Evolutionary conservation across 2,329 filamentous ascomycete species (phyloP), one percentile per base, ranked within the genome.

Genomic region (Diaporthe vexans): DNA sequence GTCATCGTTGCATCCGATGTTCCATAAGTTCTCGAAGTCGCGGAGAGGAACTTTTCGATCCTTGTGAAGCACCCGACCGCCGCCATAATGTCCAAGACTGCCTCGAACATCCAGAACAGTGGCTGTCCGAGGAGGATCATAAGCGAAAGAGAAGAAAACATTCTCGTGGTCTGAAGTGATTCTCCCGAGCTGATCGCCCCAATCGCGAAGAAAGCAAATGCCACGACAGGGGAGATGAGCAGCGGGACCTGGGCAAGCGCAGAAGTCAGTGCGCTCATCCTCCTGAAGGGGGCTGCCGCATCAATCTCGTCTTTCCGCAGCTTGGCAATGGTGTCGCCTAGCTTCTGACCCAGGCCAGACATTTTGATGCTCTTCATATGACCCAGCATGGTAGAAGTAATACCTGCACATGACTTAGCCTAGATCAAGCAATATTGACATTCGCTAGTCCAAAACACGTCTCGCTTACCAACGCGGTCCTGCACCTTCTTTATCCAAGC

Each of bases 91-190:
- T 80, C 76, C 1, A 85, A 82, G 21, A 86, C 79, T 0, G 78
- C 77, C 73, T 83, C 81, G 40, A 87, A 83, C 67, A 87, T 76
- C 52, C 78, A 81, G 52, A 83, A 83, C 21, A 87, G 79, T 1
- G 85, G 85, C 10, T 79, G 77, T 2, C 82, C 76, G 21, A 86
- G 76, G 0, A 87, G 78, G 1, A 83, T 77, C 19, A 87, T 82
- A 19, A 85, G 81, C 0, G 85, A 85, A 1, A 87, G 72, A 0
- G 83, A 82, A 0, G 86, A 85, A 59, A 86, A 87, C n/a, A 86
- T 78, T 35, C 78, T 78, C 0, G 83, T 79, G 8, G 80, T 78
- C 65, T 83, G 79, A 1, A 84, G 74, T 40, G 77, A 81, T 56
- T 80, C 74, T 13, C 79, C 80, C 4, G 81, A 75, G 8, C 79